A percentile compares a stretch with the other conserved stretches of the same genome.
Evolutionary conservation across 1,284 basidiomycete species (phyloP).

Genomic region (Leccinum solheimii): DNA sequence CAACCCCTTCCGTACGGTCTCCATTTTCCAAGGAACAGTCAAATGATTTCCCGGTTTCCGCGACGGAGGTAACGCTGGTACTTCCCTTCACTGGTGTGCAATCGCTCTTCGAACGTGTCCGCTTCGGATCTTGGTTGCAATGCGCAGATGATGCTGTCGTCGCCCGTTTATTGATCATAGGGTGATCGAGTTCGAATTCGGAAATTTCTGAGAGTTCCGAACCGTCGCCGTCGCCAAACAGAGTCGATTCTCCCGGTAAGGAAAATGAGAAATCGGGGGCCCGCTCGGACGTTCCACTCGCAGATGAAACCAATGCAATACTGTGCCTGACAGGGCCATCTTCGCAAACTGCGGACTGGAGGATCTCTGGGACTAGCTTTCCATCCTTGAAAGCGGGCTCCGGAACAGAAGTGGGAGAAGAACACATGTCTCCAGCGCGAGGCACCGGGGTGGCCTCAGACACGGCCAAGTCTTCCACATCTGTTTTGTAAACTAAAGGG

Average conservation of each 20-base stretch:
- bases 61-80: neutral
- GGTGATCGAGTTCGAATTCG: conserved; percentile 20
- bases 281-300: neutral
- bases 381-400: conserved; percentile 1
- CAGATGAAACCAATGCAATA: neutral
- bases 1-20: neutral
- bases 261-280: neutral
- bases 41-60: neutral
- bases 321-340: neutral
- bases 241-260: conserved; percentile 1
- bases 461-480: conserved; percentile 19
- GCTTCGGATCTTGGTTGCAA: neutral
- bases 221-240: conserved; percentile 7
- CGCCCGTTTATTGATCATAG: neutral
- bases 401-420: neutral
- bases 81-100: neutral
- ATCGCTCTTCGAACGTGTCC: conserved; percentile 1
- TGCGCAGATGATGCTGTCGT: neutral
- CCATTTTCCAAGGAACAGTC: neutral
- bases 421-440: neutral
- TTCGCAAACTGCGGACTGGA: neutral
- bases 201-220: conserved; percentile 34
- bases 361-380: neutral
- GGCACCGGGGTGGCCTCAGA: neutral
- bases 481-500: conserved; percentile 32